Conservation (phyloP, 169 alveolate species). For the Miamiensis avidus region DNA sequence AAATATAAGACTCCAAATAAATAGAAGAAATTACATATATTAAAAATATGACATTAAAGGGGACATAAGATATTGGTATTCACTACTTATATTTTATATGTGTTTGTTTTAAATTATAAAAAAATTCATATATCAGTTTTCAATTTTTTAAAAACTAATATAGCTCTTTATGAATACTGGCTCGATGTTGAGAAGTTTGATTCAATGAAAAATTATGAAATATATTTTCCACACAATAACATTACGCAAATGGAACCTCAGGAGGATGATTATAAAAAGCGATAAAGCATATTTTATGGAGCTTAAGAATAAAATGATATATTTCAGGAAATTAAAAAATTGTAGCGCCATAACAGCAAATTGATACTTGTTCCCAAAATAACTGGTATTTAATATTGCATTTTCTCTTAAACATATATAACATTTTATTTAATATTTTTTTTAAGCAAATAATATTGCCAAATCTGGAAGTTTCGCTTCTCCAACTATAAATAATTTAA, state of each 20-base stretch:
- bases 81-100: background rate
- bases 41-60: background rate
- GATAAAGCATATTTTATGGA: too few relatives aligned
- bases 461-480: too few relatives aligned
- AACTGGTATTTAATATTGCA: too few relatives aligned
- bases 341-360: too few relatives aligned
- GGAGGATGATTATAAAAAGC: background rate
- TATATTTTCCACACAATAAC: slow-evolving; percentile 2
- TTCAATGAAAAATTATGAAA: slow-evolving; percentile 2
- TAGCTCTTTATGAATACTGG: background rate
- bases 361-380: too few relatives aligned
- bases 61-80: background rate
- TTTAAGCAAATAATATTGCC: too few relatives aligned
- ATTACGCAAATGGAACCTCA: background rate
- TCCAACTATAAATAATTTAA: too few relatives aligned
- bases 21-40: background rate
- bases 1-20: background rate
- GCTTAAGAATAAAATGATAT: too few relatives aligned
- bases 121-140: background rate
- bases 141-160: too few relatives aligned
- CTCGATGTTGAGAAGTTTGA: background rate
- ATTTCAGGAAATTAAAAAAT: too few relatives aligned
- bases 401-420: too few relatives aligned
- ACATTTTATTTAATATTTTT: too few relatives aligned
- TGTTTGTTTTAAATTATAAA: background rate